These are phyloP conservation scores for Albophoma yamanashiensis DNA, from an alignment of 2,329 filamentous ascomycete genomes.

Conservation along the genomic window DNA sequence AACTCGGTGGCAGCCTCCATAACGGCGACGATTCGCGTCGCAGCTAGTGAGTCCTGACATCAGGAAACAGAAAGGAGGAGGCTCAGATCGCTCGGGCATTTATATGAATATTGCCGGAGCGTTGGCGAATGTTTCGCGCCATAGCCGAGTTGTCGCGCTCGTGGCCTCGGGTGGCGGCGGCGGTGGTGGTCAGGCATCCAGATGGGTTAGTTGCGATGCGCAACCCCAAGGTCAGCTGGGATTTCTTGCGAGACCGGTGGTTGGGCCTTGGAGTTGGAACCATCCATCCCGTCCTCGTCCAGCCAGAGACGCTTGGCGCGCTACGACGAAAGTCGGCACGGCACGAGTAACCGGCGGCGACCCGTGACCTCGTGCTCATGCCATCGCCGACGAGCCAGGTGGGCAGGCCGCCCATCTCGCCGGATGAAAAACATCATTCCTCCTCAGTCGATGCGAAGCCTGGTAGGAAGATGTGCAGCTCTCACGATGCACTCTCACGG, in stretches of 20 bases:
- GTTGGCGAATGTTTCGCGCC: not conserved
- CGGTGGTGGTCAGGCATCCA: not conserved
- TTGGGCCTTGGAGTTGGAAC: not conserved
- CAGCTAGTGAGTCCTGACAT: not conserved
- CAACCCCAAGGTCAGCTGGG: not conserved
- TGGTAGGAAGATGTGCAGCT: not conserved
- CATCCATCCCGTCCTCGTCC: not conserved
- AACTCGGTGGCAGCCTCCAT: conserved; percentile 33
- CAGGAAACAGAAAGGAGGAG: too few relatives aligned
- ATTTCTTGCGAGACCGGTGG: not conserved
- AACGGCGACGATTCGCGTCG: not conserved
- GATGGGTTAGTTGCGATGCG: not conserved
- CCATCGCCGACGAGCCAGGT: not conserved
- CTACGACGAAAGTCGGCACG: not conserved
- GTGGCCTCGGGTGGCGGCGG: not conserved
- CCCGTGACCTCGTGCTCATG: not conserved
- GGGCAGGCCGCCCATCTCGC: not conserved
- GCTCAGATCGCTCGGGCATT: not conserved
- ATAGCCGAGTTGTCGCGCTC: not conserved
- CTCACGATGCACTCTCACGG: not conserved
- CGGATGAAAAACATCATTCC: not conserved
- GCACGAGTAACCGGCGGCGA: not conserved
- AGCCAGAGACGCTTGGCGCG: not conserved
- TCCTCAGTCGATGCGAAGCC: not conserved
- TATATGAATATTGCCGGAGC: too few relatives aligned